Base-by-base conservation (phyloP, 768 basidiomycete genomes). In the Austroboletus eburneus region DNA sequence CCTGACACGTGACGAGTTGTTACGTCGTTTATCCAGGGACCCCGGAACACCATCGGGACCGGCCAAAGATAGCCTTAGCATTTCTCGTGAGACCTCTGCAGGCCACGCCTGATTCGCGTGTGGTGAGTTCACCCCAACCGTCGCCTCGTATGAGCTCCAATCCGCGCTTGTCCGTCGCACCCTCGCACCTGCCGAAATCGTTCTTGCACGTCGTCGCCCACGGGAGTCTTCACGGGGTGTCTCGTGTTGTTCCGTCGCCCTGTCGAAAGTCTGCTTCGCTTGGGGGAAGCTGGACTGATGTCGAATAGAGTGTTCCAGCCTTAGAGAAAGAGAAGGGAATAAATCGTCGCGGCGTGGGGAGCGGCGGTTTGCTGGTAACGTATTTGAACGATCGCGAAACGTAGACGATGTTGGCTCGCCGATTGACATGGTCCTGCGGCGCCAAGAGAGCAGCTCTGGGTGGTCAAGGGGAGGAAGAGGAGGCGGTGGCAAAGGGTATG, bases 401-500 rank as follows among this genome's bases (percentile, higher is more conserved):
- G 34, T 27, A 13, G 54, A 36, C 35, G 24, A 29, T 14, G 40
- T 13, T 13, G 54, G 30, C 25, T 49, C 49, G 18, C 17, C 38
- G 32, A 41, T 39, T 30, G 53, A 44, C 10, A 21, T 37, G n/a
- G 53, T 38, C 22, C 58, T 56, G 25, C 50, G 55, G 12, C 52
- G 62, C 17, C 56, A 57, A 32, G 54, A 49, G 32, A 62, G 50
- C 35, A 69, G 43, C 30, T 63, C 62, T 23, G 70, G 69, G 49
- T 69, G 81, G 43, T 73, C 64, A 23, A 81, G 70, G 14, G 77
- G 69, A n/a, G 80, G 80, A 29, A 83, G 56, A 13, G 81, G 79
- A 9, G 81, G 80, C 4, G 65, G 72, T 24, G 67, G 58, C 17
- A 71, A 69, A 64, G 51, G 53, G 63, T 39, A 44, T 58, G 55